Evolutionary conservation across 441 rosid species (phyloP), one percentile per base, ranked within the genome.

Genomic region (Macaranga tanarius): DNA sequence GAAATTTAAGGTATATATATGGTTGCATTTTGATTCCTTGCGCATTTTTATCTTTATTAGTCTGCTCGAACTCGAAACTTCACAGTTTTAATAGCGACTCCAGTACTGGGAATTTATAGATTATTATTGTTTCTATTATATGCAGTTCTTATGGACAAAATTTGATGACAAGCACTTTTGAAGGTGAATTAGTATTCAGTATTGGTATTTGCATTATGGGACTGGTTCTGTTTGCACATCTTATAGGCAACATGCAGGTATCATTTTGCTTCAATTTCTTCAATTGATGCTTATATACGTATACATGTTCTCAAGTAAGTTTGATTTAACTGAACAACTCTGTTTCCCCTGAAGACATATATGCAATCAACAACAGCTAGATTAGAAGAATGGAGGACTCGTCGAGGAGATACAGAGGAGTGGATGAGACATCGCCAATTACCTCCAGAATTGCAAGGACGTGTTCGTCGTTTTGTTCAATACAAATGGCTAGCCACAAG

Each of bases 351-450:
- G 81, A 77, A 90, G 98, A 85, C 83, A 44, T 91, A 89, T 79
- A 84, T 93, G 78, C 89, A 89, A 93, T 91, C 97, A 20, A 84
- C 93, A 31, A 79, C 91, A 42, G 92, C 92, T 26, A 91, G 95
- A 82, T 65, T 89, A 52, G 95, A 93, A 64, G 98, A 93, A 71
- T 93, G 98, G 94, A 91, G 95, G 74, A 82, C 88, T 9, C 81
- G 82, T 61, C 75, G 97, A 80, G 86, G 88, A 79, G 98, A 93
- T 73, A 91, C 98, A 15, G 98, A 93, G 79, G 97, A 93, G 80
- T 93, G 98, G 98, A 93, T 93, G 95, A 87, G 92, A 76, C 98
- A 91, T 71, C 88, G 98, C 4, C 97, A 87, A 51, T 80, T 93
- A 75, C 98, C 98, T 34, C 79, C 73, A 4, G 90, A 90, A 61